phyloP scores from a whole-genome alignment of 208 protist genomes.

The Wallacemonas collosoma region DNA sequence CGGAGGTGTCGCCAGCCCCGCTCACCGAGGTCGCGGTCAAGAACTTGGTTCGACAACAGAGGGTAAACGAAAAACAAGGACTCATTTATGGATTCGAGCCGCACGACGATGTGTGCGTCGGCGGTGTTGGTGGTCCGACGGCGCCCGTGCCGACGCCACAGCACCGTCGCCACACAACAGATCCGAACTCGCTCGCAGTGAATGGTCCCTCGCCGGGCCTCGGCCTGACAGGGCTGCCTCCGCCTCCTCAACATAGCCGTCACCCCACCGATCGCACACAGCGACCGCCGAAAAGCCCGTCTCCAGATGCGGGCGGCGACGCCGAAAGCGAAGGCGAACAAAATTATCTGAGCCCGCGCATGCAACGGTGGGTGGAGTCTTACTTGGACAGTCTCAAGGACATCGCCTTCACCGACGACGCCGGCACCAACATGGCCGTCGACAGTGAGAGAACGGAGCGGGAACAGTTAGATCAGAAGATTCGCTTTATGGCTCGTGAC shows the following conservation, averaged over 20 bases:
- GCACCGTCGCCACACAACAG: background rate
- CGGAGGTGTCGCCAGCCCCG: background rate
- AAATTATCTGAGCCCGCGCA: constrained; percentile 1
- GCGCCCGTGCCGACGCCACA: background rate
- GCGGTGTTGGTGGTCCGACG: background rate
- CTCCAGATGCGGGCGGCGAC: constrained; percentile 13
- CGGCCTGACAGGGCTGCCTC: background rate
- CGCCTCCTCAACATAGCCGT: background rate
- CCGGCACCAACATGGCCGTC: background rate
- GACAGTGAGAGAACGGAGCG: constrained; percentile 8
- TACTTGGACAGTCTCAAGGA: constrained; percentile 11
- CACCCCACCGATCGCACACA: constrained; percentile 9
- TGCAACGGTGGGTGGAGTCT: background rate
- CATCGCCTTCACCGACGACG: constrained; percentile 5
- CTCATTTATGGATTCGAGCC: background rate
- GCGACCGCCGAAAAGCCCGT: background rate
- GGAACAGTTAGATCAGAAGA: background rate
- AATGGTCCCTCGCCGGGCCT: background rate
- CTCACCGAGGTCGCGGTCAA: constrained; percentile 8
- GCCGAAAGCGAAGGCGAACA: constrained; percentile 26
- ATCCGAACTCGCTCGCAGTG: constrained; percentile 13
- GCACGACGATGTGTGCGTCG: background rate
- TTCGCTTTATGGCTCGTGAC: constrained; percentile 17
- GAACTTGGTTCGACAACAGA: constrained; percentile 5
- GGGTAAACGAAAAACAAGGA: constrained; percentile 3